phyloP scores from a whole-genome alignment of 768 basidiomycete species.

The Kwoniella botswanensis region DNA sequence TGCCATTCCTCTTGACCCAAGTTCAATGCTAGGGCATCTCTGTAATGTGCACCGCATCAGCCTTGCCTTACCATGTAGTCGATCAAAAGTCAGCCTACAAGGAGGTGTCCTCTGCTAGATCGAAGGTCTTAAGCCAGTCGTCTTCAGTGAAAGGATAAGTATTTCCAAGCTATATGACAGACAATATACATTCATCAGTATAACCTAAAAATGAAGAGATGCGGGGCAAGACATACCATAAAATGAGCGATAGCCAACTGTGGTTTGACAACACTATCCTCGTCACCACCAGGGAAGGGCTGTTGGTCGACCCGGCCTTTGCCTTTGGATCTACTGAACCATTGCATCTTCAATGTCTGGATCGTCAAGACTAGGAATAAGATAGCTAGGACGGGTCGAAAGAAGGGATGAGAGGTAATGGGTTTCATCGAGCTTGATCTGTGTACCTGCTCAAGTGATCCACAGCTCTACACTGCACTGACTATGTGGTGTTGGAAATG shows the following conservation, averaged over 20 bases:
- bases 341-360: constrained; percentile 23
- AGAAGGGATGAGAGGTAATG: constrained; percentile 17
- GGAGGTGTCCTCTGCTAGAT: constrained; percentile 49
- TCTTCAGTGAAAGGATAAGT: constrained; percentile 52
- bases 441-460: neutral
- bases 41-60: constrained; percentile 6
- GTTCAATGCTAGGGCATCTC: constrained; percentile 57
- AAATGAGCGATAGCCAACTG: constrained; percentile 56
- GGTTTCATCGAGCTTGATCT: constrained; percentile 2
- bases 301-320: neutral
- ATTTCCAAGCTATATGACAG: constrained; percentile 52
- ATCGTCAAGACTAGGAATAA: constrained; percentile 14
- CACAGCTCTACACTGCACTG: neutral
- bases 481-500: neutral
- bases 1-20: constrained; percentile 58
- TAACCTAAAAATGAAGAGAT: too few relatives aligned
- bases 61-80: neutral
- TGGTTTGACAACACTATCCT: neutral
- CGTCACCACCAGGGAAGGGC: neutral
- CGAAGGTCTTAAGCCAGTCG: constrained; percentile 49
- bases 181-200: neutral
- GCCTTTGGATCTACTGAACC: constrained; percentile 16
- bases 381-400: constrained; percentile 23
- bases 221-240: constrained; percentile 47
- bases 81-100: constrained; percentile 33